These are phyloP conservation scores for Rhodamnia rubescens DNA, from an alignment of 345 rosid species.

Conservation along the genomic window DNA sequence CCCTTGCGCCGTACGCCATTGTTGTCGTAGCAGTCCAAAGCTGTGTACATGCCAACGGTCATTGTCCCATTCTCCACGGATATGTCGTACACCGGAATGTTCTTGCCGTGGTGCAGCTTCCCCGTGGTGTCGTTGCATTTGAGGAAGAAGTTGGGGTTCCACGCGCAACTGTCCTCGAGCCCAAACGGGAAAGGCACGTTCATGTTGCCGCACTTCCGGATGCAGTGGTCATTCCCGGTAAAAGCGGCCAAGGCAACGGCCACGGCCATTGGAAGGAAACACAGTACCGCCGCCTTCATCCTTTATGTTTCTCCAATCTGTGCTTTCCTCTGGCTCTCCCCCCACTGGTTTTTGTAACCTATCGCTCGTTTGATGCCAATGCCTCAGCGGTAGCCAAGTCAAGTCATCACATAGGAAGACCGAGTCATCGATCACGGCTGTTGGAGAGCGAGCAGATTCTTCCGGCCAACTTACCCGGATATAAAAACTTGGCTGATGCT, in stretches of 20 bases:
- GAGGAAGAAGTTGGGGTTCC: no score
- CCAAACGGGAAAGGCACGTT: no score
- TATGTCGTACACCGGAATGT: neutral
- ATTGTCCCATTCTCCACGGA: neutral
- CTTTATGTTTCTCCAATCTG: neutral
- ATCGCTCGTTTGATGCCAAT: neutral
- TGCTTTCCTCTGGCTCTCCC: neutral
- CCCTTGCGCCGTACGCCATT: accelerated
- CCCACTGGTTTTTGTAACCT: neutral
- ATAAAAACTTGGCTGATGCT: neutral
- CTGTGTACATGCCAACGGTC: neutral
- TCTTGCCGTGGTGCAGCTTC: accelerated
- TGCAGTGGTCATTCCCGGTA: no score
- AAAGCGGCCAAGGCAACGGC: neutral
- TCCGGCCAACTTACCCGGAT: neutral
- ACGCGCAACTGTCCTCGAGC: no score
- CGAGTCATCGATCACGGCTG: neutral
- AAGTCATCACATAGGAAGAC: neutral
- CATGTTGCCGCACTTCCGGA: no score
- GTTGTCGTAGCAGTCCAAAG: accelerated
- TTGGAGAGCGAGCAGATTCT: neutral
- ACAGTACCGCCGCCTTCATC: neutral
- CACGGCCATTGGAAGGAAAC: neutral
- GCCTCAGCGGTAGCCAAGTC: neutral
- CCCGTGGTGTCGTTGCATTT: neutral